Evolutionary conservation across 306 rosid species (phyloP), one percentile per base, ranked within the genome.

Genomic region (Prinsepia uniflora): DNA sequence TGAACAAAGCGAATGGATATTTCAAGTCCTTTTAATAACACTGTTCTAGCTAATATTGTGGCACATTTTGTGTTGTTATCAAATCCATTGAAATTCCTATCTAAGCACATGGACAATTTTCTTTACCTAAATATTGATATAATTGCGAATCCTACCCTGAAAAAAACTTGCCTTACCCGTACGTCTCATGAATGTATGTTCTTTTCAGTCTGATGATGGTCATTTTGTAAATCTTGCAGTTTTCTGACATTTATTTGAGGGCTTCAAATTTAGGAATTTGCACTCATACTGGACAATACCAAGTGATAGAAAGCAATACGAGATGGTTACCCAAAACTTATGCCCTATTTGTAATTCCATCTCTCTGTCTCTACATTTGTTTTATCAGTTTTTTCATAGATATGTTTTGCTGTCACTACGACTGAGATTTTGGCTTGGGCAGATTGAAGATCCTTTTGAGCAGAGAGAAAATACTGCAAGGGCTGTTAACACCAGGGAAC

Each of bases 361-460:
- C 54, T 82, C 74, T 65, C 20, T 65, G 60, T 43, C 72, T 39
- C 17, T 47, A 55, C 17, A 52, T 65, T n/a, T n/a, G n/a, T n/a
- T n/a, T n/a, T n/a, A 4, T 65, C 18, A 74, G 24, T 72, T 36
- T 36, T 72, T 49, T 46, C 49, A 65, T 40, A 47, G 50, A 70
- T 68, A 36, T 59, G 20, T 47, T 50, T 63, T 49, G 42, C 44
- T 72, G 62, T 71, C 50, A 18, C 43, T 36, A 36, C 60, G 69
- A 62, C 57, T 86, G 76, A 79, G 69, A 65, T 59, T 71, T 71
- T 64, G 63, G 49, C 54, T 49, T 81, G 73, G 67, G 71, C 74
- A 94, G 97, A 60, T 94, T 55, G 99, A 94, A 81, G 99, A 94
- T 83, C 99, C 99, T 67, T 87, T 94, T 76, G 89, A 86, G 86